These are phyloP conservation scores for Stemphylium beticola DNA, from an alignment of 2,329 filamentous ascomycete species.

Conservation along the genomic window DNA sequence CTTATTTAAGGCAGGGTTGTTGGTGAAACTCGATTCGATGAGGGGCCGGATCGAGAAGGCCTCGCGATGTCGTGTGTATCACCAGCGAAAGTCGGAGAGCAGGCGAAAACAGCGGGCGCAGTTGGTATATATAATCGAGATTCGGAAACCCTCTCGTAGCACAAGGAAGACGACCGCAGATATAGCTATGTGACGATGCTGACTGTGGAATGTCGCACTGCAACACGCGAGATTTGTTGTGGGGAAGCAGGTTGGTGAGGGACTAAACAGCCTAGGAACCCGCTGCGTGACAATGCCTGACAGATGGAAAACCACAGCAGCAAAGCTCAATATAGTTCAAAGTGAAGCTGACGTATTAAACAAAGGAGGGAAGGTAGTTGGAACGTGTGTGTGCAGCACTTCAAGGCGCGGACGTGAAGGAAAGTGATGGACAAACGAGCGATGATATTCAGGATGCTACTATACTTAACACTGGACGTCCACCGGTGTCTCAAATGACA, in stretches of 20 bases:
- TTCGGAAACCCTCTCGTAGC: background rate
- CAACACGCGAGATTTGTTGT: constrained; percentile 25
- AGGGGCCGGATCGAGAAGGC: background rate
- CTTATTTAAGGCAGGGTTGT: background rate
- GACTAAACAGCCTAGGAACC: constrained; percentile 7
- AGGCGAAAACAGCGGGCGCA: background rate
- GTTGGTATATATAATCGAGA: constrained; percentile 1
- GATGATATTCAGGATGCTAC: constrained; percentile 1
- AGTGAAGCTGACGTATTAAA: constrained; percentile 1
- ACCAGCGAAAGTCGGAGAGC: background rate
- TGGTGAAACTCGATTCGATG: constrained; percentile 1
- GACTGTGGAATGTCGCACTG: constrained; percentile 18
- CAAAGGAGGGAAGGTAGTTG: constrained; percentile 19
- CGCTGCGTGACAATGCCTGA: background rate
- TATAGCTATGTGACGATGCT: constrained; percentile 4
- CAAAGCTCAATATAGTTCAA: background rate
- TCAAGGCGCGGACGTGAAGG: constrained; percentile 25
- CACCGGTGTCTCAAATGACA: constrained; percentile 7
- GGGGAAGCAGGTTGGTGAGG: constrained; percentile 13
- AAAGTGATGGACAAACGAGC: background rate
- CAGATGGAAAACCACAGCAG: background rate
- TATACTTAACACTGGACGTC: constrained; percentile 14
- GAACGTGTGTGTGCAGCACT: constrained; percentile 18
- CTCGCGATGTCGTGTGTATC: background rate
- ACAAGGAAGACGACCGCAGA: background rate